Evolutionary conservation across 2,329 filamentous ascomycete genomes (phyloP).

Genomic region (Pseudocercospora crystallina): DNA sequence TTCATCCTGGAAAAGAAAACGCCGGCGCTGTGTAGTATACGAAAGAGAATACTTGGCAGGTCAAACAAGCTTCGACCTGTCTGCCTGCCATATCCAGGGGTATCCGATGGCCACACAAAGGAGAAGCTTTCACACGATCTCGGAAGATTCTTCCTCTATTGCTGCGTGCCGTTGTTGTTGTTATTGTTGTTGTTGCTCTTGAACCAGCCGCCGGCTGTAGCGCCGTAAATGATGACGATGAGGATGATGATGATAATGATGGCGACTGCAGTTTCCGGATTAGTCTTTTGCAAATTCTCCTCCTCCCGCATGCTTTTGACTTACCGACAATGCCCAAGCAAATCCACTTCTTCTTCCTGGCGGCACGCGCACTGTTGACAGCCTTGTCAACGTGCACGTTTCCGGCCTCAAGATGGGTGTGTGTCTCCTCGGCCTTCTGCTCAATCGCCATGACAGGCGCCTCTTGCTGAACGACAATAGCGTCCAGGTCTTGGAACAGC

Average conservation of each 20-base stretch:
- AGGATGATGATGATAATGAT: constrained; percentile 40
- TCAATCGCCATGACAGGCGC: constrained; percentile 77
- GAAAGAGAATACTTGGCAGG: no score
- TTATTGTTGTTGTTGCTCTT: constrained; percentile 24
- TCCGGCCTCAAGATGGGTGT: constrained; percentile 79
- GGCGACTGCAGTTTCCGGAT: constrained; percentile 21
- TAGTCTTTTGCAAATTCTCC: constrained; percentile 5
- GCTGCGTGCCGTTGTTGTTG: constrained; percentile 6
- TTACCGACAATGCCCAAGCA: constrained; percentile 72
- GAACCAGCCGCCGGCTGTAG: constrained; percentile 27
- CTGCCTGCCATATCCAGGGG: no score
- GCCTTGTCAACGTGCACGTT: constrained; percentile 82
- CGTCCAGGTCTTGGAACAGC: constrained; percentile 87
- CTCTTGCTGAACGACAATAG: constrained; percentile 83
- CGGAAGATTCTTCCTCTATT: neutral
- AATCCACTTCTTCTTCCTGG: constrained; percentile 94
- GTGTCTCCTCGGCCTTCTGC: constrained; percentile 80
- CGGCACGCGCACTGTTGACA: constrained; percentile 75
- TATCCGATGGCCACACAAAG: no score
- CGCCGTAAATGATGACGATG: constrained; percentile 38
- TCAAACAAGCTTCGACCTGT: no score
- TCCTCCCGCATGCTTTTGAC: constrained; percentile 39
- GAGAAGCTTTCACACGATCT: no score
- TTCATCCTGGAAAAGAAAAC: no score
- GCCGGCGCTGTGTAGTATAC: no score